These are phyloP conservation scores for Colletotrichum magnum DNA, from an alignment of 2,329 filamentous ascomycete genomes.

Conservation along the genomic window DNA sequence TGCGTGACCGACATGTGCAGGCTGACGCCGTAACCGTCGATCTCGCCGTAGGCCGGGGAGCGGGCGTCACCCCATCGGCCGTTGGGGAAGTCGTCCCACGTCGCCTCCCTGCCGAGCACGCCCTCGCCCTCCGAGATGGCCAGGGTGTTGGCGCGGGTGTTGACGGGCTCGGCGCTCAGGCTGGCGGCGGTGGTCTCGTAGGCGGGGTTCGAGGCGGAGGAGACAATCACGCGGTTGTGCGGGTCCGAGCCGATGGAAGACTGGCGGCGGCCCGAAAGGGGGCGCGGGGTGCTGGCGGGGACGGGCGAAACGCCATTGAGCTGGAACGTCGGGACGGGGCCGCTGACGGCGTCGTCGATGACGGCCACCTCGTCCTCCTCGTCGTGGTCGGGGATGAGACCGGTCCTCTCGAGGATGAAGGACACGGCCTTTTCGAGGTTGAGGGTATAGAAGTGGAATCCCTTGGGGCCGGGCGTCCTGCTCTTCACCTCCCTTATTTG, in stretches of 20 bases:
- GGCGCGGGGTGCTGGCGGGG: slow-evolving; percentile 49
- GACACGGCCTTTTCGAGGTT: slow-evolving; percentile 97
- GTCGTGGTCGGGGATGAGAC: slow-evolving; percentile 80
- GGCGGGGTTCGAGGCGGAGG: slow-evolving; percentile 71
- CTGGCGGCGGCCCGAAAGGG: slow-evolving; percentile 69
- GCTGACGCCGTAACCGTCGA: slow-evolving; percentile 98
- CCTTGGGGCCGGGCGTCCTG: slow-evolving; percentile 73
- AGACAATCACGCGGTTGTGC: slow-evolving; percentile 89
- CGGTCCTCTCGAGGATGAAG: slow-evolving; percentile 87
- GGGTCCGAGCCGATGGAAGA: slow-evolving; percentile 88
- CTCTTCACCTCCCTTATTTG: slow-evolving; percentile 77
- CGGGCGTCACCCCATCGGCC: slow-evolving; percentile 94
- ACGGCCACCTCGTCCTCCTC: slow-evolving; percentile 68
- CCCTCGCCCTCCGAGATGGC: slow-evolving; percentile 96
- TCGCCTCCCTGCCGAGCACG: slow-evolving; percentile 90
- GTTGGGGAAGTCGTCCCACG: slow-evolving; percentile 99
- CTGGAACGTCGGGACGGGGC: slow-evolving; percentile 62
- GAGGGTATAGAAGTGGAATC: slow-evolving; percentile 97
- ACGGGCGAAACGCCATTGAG: slow-evolving; percentile 63
- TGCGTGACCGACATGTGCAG: slow-evolving; percentile 90
- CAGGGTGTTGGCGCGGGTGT: slow-evolving; percentile 85
- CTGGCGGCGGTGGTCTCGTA: slow-evolving; percentile 84
- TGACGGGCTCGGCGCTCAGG: slow-evolving; percentile 76
- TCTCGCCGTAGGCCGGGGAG: slow-evolving; percentile 94
- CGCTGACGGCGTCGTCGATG: slow-evolving; percentile 58